Base-by-base conservation (phyloP, 495 filamentous ascomycete genomes). In the Echria macrotheca region DNA sequence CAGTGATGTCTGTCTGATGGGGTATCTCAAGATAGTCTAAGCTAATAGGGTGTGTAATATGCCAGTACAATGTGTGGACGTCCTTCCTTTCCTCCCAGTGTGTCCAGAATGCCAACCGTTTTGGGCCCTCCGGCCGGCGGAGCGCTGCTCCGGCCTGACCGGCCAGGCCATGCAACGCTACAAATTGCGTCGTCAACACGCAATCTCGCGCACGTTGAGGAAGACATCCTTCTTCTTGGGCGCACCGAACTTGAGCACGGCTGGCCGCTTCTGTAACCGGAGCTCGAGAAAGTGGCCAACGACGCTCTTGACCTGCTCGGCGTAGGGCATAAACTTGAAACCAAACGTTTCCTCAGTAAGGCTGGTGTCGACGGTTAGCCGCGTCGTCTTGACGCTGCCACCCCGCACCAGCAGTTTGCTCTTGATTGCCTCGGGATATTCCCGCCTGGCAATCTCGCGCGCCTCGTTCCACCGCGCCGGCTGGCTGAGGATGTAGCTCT, bases 311-410 rank as follows among this genome's bases (percentile, higher is more conserved):
- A 79, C 65, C 47, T 73, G 74, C 50, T 78, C 70, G 55, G 72
- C 67, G 55, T 72, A 77, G 18, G 56, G 53, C 14, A 50, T 44
- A 49, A 74, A 72, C 38, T 66, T 56, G 60, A 75, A 70, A 4
- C 74, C 74, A 58, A 81, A 74, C 2, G 59, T 61, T 24, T 63
- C 59, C 49, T 75, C 69, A 9, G 73, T 73, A 4, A 63, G 31
- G 36, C 57, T 64, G 15, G 66, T 55, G 57, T 77, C 70, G 18
- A 78, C 48, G 2, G 60, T 64, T 24, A 74, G 64, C 4, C 56
- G 53, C 6, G 63, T 66, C 1, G 69, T 66, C 25, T 37, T 26
- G 44, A 68, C 56, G 9, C 51, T 61, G 4, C 72, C 76, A 44
- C 57, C 64, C 32, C 63, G 46, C 5, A 68, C 64, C 38, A 79